These are phyloP conservation scores for Leishmania turanica DNA, from an alignment of 208 protist genomes.

Conservation along the genomic window DNA sequence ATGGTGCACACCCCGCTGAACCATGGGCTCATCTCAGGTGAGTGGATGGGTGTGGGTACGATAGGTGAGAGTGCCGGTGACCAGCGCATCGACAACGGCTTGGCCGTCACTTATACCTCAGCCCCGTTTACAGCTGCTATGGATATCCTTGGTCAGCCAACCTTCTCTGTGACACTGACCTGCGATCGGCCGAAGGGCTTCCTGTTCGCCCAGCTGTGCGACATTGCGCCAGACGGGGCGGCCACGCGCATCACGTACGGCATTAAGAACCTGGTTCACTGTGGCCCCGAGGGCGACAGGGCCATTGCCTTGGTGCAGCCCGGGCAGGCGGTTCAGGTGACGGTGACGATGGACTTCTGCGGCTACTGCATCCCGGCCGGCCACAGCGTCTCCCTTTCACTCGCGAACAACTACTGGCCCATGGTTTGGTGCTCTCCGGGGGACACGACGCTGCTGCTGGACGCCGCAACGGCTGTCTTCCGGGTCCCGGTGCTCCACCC, in stretches of 20 bases:
- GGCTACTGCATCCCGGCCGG: constrained; percentile 55
- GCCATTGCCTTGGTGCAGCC: constrained; percentile 34
- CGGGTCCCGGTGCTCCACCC: constrained; percentile 30
- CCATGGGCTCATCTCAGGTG: constrained; percentile 57
- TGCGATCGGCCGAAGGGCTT: constrained; percentile 63
- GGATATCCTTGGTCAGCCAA: constrained; percentile 51
- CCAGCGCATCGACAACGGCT: constrained; percentile 72
- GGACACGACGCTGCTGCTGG: constrained; percentile 50
- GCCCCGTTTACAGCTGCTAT: constrained; percentile 33
- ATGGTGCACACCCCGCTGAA: constrained; percentile 64
- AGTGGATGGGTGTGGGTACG: constrained; percentile 70
- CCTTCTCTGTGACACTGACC: constrained; percentile 43
- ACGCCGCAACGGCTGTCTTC: constrained; percentile 32
- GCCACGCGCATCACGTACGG: constrained; percentile 65
- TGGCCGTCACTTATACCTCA: constrained; percentile 53
- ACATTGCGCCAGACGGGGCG: constrained; percentile 55
- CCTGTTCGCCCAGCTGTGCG: constrained; percentile 65
- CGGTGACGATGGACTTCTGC: constrained; percentile 63
- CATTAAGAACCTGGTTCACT: constrained; percentile 56
- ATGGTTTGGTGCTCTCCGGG: constrained; percentile 66
- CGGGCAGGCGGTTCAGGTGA: constrained; percentile 27
- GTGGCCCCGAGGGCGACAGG: constrained; percentile 27
- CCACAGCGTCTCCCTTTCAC: constrained; percentile 46
- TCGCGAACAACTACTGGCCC: constrained; percentile 74
- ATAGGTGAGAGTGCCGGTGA: constrained; percentile 58